phyloP scores from a whole-genome alignment of 371 early-diverging fungal genomes.

The Lichtheimia ramosa region DNA sequence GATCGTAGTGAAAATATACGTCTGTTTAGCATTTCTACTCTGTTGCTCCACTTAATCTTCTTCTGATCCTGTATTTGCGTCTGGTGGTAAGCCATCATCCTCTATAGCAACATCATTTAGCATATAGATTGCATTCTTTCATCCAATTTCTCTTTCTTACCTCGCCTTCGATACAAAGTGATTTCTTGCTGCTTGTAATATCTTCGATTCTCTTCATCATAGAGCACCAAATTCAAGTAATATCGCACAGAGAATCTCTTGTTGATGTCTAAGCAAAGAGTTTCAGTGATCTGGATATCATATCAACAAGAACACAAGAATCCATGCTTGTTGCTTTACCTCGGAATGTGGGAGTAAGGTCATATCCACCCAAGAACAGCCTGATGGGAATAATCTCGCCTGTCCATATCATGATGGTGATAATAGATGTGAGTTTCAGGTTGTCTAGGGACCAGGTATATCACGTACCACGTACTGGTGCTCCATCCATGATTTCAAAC shows the following conservation, averaged over 20 bases:
- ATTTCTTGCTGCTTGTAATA: slow-evolving; percentile 98
- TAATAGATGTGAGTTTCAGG: background rate
- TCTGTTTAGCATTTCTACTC: background rate
- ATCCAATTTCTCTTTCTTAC: slow-evolving; percentile 14
- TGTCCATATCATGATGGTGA: slow-evolving; percentile 10
- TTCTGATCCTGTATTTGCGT: background rate
- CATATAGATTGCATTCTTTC: background rate
- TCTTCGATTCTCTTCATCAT: slow-evolving; percentile 97
- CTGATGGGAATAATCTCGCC: slow-evolving; percentile 98
- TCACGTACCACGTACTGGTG: slow-evolving; percentile 83
- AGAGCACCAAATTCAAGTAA: slow-evolving; percentile 93
- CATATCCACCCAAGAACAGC: slow-evolving; percentile 94
- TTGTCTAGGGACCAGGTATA: background rate
- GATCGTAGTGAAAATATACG: background rate
- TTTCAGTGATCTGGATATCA: background rate
- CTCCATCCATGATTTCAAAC: slow-evolving; percentile 99
- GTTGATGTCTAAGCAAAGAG: slow-evolving; percentile 67
- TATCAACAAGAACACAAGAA: background rate
- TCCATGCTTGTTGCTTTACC: slow-evolving; percentile 22
- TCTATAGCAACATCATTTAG: background rate
- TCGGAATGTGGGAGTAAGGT: slow-evolving; percentile 86
- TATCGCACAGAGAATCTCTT: slow-evolving; percentile 97
- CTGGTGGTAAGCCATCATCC: background rate
- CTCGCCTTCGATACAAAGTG: slow-evolving; percentile 71
- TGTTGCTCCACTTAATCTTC: background rate